Evolutionary conservation across 179 eudicot genomes (phyloP), one percentile per base, ranked within the genome.

Genomic region (Dionaea muscipula): DNA sequence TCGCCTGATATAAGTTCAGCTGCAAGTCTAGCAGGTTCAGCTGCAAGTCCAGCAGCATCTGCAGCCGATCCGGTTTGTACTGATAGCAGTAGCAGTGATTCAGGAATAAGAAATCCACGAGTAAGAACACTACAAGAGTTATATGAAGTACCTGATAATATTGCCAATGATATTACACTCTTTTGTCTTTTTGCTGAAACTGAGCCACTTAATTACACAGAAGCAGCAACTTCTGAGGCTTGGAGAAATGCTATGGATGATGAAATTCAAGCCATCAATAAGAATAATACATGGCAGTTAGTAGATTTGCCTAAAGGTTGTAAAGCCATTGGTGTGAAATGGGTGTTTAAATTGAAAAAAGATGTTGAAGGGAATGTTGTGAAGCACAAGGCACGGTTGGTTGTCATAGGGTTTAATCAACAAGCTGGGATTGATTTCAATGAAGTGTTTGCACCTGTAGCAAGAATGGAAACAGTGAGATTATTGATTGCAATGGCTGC

Each of bases 231-330:
- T n/a, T 2, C 49, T 16, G 4, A 38, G 21, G n/a, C 26, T 2
- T 60, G 56, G 56, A 12, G 19, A 15, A 33, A 2, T 7, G 64
- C 44, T 3, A 23, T 48, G 64, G 19, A 60, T 12, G 39, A 44
- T 2, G 47, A 57, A 3, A 15, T 17, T 4, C 21, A 21, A 12
- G 25, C 56, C 15, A 60, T 49, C 20, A n/a, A 49, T 9, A 50
- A 50, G 22, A 60, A 51, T 38, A 46, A 48, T 6, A 60, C 56
- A 0, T 49, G 56, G 64, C 36, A 60, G 56, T 7, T 60, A 15
- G 26, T 38, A 6, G 14, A 15, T 11, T 19, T 60, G 9, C 55
- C 25, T 7, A 3, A 19, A 8, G 24, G 63, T 16, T 8, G 22
- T 5, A 50, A 22, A 12, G 27, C 44, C 12, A 60, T 60, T 38